These are phyloP conservation scores for Ajuga chamaepitys DNA, from an alignment of 257 asterid species.

Conservation along the genomic window DNA sequence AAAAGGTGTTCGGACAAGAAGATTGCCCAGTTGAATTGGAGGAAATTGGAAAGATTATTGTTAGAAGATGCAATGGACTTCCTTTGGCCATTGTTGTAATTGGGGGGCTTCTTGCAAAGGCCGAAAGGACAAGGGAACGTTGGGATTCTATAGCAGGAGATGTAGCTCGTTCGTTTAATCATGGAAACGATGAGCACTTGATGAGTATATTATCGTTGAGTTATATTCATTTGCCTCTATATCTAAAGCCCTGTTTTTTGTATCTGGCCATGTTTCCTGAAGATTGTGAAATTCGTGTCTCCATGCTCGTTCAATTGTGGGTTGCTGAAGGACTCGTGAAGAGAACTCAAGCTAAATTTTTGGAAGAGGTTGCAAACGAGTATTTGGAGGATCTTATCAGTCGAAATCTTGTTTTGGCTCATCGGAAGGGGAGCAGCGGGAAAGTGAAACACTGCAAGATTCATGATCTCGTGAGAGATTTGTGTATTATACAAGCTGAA, in stretches of 20 bases:
- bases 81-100: slow-evolving; percentile 29
- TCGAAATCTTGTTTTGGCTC: slow-evolving; percentile 24
- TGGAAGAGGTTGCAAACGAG: slow-evolving; percentile 24
- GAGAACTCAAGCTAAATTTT: background rate
- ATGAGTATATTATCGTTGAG: slow-evolving; percentile 19
- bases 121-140: background rate
- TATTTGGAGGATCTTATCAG: slow-evolving; percentile 19
- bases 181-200: too few species aligned
- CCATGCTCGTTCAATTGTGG: slow-evolving; percentile 29
- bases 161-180: too few species aligned
- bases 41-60: slow-evolving; percentile 18
- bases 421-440: slow-evolving; percentile 10
- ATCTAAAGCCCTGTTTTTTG: slow-evolving; percentile 30
- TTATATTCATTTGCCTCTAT: slow-evolving; percentile 22
- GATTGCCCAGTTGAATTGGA: slow-evolving; percentile 17
- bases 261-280: slow-evolving; percentile 30
- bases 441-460: slow-evolving; percentile 31
- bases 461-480: slow-evolving; percentile 29
- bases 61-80: slow-evolving; percentile 22
- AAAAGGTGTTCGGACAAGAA: slow-evolving; percentile 22
- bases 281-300: slow-evolving; percentile 9
- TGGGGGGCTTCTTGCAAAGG: slow-evolving; percentile 2
- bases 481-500: slow-evolving; percentile 29
- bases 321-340: slow-evolving; percentile 36
- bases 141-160: too few species aligned